Base-by-base conservation (phyloP, 495 filamentous ascomycete genomes). In the Penicillium canescens region DNA sequence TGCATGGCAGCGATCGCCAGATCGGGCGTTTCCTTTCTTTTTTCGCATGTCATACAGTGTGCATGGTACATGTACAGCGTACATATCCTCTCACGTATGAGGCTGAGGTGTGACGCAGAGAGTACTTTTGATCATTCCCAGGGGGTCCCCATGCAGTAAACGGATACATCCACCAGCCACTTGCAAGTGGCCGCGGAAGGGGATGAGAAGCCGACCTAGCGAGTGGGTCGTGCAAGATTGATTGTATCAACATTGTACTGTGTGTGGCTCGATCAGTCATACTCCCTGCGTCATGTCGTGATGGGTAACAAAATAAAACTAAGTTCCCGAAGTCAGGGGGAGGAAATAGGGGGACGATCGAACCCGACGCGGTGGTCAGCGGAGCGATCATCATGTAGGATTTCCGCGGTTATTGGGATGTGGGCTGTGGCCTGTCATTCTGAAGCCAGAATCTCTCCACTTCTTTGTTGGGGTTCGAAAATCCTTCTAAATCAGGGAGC, bases 181-280 rank as follows among this genome's bases (percentile, higher is more conserved):
- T 16, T 23, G 28, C 37, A 23, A 64, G 45, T 63, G 57, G 57
- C 16, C 39, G 63, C 63, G 63, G 61, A 66, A 63, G 26, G 34
- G 20, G 34, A 33, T 10, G 46, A 42, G 49, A 52, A 59, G 38
- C 61, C 63, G 59, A 5, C 40, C 34, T 42, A 18, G 40, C 3
- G 39, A 37, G 56, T 55, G 59, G 56, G 53, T 41, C 56, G 18
- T 18, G n/a, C 13, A 12, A 23, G 57, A 44, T 49, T 31, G 20
- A 56, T 42, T 46, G 48, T 56, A 45, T 53, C 48, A 40, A 23
- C 45, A 60, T 54, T 56, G 57, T 40, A 57, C 54, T 61, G 38
- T 56, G 50, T 56, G 31, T 56, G 54, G 56, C 28, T 50, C 42
- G 60, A 59, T 63, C 55, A 26, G 38, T 55, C 36, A 46, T 13